Conservation (phyloP, 2,329 filamentous ascomycete species). For the Elsinoe necatrix region DNA sequence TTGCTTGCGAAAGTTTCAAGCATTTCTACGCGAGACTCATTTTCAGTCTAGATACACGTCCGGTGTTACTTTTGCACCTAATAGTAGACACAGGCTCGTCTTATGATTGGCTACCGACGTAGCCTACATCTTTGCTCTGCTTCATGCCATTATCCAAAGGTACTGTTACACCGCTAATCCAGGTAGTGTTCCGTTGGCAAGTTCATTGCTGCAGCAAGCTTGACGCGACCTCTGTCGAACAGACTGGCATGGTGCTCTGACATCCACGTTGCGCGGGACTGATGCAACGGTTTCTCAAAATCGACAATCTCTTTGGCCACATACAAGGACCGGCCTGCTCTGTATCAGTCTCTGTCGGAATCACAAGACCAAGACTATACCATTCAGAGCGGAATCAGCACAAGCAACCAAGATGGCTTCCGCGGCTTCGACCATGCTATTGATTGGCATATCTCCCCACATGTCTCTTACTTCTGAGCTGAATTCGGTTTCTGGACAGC, state of each 20-base stretch:
- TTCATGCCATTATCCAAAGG: not conserved
- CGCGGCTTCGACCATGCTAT: constrained; percentile 1
- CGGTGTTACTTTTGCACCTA: not conserved
- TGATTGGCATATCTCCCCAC: constrained; percentile 8
- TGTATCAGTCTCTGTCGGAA: not conserved
- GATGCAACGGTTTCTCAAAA: not conserved
- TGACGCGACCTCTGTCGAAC: constrained; percentile 1
- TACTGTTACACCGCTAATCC: not conserved
- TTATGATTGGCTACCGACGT: not conserved
- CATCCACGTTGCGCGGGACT: not conserved
- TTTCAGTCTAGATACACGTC: not conserved
- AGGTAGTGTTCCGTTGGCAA: constrained; percentile 1
- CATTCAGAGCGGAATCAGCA: not conserved
- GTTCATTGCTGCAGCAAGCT: constrained; percentile 1
- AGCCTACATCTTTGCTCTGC: not conserved
- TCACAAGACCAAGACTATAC: not conserved
- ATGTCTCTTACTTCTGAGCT: constrained; percentile 1
- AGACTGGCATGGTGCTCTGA: not conserved
- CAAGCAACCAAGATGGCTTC: constrained; percentile 3
- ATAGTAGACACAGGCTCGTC: not conserved
- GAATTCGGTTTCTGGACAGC: not conserved
- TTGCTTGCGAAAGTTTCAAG: not conserved
- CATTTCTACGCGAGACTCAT: not conserved
- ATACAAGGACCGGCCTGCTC: not conserved
- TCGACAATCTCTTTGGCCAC: constrained; percentile 6